A percentile compares a stretch with the other conserved stretches of the same genome.
Evolutionary conservation across 805 yeast genomes (phyloP).

Genomic region (Kazachstania viticola): DNA sequence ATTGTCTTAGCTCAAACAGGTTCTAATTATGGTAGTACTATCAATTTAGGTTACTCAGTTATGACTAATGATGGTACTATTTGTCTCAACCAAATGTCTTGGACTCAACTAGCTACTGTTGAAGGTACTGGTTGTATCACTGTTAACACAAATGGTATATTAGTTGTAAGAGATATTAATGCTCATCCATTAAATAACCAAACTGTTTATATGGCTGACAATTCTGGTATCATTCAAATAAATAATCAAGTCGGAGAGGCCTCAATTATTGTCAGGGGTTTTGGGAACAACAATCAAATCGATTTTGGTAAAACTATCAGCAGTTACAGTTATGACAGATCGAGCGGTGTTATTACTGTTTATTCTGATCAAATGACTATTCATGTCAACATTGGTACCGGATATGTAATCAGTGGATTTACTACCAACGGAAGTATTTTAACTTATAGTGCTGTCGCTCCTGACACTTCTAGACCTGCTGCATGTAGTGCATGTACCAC

Average conservation of each 20-base stretch:
- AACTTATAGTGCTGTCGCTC: not conserved
- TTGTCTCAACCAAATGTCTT: not conserved
- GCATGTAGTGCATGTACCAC: not conserved
- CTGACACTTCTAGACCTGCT: not conserved
- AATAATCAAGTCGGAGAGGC: not conserved
- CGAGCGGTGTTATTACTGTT: not conserved
- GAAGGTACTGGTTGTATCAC: not conserved
- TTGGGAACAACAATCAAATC: slow-evolving; percentile 1
- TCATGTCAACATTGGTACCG: not conserved
- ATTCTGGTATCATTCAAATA: not conserved
- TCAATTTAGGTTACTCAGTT: not conserved
- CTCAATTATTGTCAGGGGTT: slow-evolving; percentile 1
- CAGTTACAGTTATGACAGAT: not conserved
- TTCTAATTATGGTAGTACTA: not conserved
- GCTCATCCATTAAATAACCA: not conserved
- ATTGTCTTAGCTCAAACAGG: not conserved
- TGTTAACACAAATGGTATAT: not conserved
- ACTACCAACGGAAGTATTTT: not conserved
- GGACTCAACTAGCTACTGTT: not conserved
- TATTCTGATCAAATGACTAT: not conserved
- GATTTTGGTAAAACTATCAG: slow-evolving; percentile 1
- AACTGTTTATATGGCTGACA: not conserved
- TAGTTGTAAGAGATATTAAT: not conserved
- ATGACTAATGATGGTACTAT: not conserved
- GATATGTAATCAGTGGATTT: not conserved